Evolutionary conservation across 2,329 filamentous ascomycete genomes (phyloP).

Genomic region (Reticulascus tulasneorum): DNA sequence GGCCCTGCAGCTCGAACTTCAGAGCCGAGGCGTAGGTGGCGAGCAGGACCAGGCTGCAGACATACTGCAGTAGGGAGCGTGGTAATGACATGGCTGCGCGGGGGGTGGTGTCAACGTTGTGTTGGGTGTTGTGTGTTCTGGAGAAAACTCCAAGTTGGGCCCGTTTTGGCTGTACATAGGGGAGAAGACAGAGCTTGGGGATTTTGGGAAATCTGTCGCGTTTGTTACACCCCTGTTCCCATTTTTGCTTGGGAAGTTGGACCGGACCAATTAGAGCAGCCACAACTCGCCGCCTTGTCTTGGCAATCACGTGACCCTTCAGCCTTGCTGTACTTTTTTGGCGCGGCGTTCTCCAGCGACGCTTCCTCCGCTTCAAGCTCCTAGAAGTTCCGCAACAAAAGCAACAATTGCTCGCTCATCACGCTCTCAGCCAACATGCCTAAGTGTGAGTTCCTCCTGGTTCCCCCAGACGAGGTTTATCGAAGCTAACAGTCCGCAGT

Average conservation of each 20-base stretch:
- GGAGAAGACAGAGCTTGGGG: no score
- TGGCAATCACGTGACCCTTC: not conserved
- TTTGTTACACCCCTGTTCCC: slow-evolving; percentile 10
- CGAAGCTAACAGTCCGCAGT: slow-evolving; percentile 41
- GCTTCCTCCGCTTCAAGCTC: no score
- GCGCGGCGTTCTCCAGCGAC: slow-evolving; percentile 8
- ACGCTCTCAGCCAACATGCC: slow-evolving; percentile 59
- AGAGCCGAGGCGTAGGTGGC: slow-evolving; percentile 61
- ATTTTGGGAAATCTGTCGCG: slow-evolving; percentile 18
- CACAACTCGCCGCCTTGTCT: slow-evolving; percentile 1
- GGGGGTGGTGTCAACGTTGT: slow-evolving; percentile 9
- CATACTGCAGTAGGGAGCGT: slow-evolving; percentile 51
- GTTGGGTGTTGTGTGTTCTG: not conserved
- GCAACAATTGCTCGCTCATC: not conserved
- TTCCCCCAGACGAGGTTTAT: not conserved
- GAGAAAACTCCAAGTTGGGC: not conserved
- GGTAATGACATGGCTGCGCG: slow-evolving; percentile 41
- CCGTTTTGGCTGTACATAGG: no score
- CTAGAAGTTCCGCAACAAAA: no score
- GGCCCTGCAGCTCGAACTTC: slow-evolving; percentile 87
- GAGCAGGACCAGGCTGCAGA: slow-evolving; percentile 56
- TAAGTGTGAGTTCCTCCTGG: slow-evolving; percentile 66
- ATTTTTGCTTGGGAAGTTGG: not conserved
- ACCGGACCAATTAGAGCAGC: slow-evolving; percentile 3
- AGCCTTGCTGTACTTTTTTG: slow-evolving; percentile 12